Evolutionary conservation across 805 yeast genomes (phyloP).

Genomic region (Candida taoyuanica): DNA sequence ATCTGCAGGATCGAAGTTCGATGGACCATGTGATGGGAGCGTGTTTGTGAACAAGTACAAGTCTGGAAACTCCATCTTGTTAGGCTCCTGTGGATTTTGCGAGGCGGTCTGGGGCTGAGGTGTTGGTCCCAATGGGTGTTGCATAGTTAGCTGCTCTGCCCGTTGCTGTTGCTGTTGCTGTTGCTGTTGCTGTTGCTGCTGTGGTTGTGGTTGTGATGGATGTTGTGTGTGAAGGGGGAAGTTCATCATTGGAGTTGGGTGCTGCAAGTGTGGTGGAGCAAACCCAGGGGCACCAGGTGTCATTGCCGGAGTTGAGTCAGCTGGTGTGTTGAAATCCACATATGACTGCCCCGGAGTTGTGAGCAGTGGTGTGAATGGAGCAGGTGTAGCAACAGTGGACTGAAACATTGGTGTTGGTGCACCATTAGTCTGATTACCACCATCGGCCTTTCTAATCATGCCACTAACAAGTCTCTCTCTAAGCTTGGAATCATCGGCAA

Average conservation of each 20-base stretch:
- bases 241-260: too few relatives aligned
- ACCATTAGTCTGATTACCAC: constrained; percentile 8
- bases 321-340: constrained; percentile 11
- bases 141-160: not conserved
- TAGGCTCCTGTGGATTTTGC: constrained; percentile 3
- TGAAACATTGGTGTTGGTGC: constrained; percentile 15
- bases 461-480: constrained; percentile 20
- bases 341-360: constrained; percentile 4
- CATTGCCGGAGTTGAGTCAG: constrained; percentile 7
- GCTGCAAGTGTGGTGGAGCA: too few relatives aligned
- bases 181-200: constrained; percentile 1
- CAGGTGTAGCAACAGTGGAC: constrained; percentile 9
- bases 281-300: constrained; percentile 1
- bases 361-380: constrained; percentile 7
- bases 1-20: constrained; percentile 25
- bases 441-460: constrained; percentile 13
- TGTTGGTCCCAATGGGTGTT: not conserved
- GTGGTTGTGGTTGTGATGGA: not conserved
- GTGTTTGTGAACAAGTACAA: constrained; percentile 26
- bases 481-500: constrained; percentile 32
- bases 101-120: not conserved
- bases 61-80: constrained; percentile 25
- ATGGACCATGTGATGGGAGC: constrained; percentile 17
- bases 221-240: not conserved
- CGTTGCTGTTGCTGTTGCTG: constrained; percentile 1